Evolutionary conservation across 148 eudicot genomes (phyloP).

Genomic region (Rhododendron mucronatum): DNA sequence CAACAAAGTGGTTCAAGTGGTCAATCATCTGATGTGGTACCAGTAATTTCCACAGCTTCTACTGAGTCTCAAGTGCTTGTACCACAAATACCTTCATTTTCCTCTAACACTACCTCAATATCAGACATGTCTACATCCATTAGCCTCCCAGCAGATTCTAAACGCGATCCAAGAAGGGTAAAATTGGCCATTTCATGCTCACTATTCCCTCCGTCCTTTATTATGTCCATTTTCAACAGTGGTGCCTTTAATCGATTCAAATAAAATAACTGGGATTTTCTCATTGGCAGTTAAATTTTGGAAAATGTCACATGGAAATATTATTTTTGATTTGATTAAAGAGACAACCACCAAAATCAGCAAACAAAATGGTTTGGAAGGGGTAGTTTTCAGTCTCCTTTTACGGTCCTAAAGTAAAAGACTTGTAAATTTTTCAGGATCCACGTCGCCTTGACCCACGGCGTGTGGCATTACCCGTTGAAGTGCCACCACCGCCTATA

Average conservation of each 20-base stretch:
- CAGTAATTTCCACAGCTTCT: constrained; percentile 30
- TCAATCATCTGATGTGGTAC: constrained; percentile 29
- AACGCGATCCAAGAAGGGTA: constrained; percentile 97
- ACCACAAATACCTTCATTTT: constrained; percentile 33
- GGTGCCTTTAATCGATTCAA: not conserved
- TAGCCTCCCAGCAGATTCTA: constrained; percentile 54
- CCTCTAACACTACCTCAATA: constrained; percentile 35
- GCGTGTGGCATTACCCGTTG: constrained; percentile 42
- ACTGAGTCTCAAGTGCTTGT: constrained; percentile 26
- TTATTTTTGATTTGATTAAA: not conserved
- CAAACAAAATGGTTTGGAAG: not conserved
- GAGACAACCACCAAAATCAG: not conserved
- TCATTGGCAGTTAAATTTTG: not conserved
- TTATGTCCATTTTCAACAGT: not conserved
- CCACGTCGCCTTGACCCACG: constrained; percentile 96
- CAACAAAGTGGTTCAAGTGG: constrained; percentile 28
- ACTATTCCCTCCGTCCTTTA: not conserved
- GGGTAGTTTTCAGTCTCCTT: not conserved
- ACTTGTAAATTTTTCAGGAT: constrained; percentile 45
- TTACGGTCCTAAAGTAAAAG: not conserved
- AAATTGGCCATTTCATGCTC: constrained; percentile 4
- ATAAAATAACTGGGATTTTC: not conserved
- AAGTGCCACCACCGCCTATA: constrained; percentile 33
- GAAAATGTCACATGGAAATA: not conserved
- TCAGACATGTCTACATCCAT: constrained; percentile 43